These are phyloP conservation scores for Perkinsus chesapeaki DNA, from an alignment of 169 alveolate genomes.

Conservation along the genomic window DNA sequence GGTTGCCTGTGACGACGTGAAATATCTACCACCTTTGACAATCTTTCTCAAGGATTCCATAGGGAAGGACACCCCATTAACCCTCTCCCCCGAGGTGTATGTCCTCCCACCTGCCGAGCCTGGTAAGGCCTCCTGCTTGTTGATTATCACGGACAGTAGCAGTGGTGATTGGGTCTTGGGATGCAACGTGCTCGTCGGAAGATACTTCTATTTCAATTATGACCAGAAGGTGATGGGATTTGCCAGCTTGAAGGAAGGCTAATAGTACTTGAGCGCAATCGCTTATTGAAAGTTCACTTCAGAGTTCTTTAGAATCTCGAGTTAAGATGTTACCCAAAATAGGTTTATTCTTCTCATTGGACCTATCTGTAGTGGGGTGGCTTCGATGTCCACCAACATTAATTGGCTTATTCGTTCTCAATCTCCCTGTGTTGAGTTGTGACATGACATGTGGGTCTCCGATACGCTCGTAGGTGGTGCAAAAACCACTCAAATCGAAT, in stretches of 20 bases:
- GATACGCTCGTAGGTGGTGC: no score
- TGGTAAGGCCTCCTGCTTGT: neutral
- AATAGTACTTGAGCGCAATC: neutral
- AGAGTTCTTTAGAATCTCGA: no score
- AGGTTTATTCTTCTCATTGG: no score
- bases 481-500: no score
- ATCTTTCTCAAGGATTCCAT: neutral
- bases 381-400: no score
- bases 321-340: no score
- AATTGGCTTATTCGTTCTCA: no score
- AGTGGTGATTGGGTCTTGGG: neutral
- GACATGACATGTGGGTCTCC: no score
- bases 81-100: neutral
- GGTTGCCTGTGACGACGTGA: neutral
- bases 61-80: neutral
- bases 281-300: no score
- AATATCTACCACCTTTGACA: neutral
- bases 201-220: neutral
- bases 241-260: neutral
- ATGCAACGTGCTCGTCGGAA: neutral
- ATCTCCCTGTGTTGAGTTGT: no score
- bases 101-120: neutral
- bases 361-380: no score
- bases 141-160: neutral
- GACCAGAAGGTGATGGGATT: neutral